Evolutionary conservation across 2,329 filamentous ascomycete species (phyloP), one percentile per base, ranked within the genome.

Genomic region (Nemania sp.): DNA sequence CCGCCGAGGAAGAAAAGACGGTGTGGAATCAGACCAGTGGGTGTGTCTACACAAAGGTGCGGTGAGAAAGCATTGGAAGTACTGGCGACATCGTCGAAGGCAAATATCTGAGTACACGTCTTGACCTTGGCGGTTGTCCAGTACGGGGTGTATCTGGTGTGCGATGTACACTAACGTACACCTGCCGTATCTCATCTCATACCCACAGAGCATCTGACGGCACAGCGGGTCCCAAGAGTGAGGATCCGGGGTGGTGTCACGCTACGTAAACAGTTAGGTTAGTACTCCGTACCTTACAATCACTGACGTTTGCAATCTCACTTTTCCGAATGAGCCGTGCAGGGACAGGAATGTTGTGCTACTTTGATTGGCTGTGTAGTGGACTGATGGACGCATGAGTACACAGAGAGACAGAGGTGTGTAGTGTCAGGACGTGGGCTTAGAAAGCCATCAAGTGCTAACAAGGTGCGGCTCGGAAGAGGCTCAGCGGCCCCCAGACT

Each of bases 381-480:
- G 15, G 37, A 30, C 43, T 33, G 28, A 40, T 9, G 23, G 30
- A 37, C 31, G 33, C 22, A 37, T 26, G 44, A 41, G 15, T 43
- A 23, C 37, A 33, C 28, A 17, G 24, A 31, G 33, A 31, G 19
- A 45, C n/a, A n/a, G n/a, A n/a, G n/a, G n/a, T n/a, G n/a, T n/a
- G n/a, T n/a, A 37, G 45, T 47, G 48, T 22, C 31, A 44, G 30
- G 7, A 37, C 22, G 26, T 12, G 19, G 33, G 48, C 34, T 50
- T 49, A 34, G 47, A 30, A 49, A 53, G 23, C 52, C 33, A 41
- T 50, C 47, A 46, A 60, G 49, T 55, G 46, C 34, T 37, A 57
- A 60, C 50, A 61, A 60, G 54, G 55, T 61, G 59, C 59, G 59
- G 59, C 59, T 61, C 57, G 43, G 40, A 52, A 34, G 57, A 43